Base-by-base conservation (phyloP, 441 rosid genomes). In the Pelargonium fulgidum region DNA sequence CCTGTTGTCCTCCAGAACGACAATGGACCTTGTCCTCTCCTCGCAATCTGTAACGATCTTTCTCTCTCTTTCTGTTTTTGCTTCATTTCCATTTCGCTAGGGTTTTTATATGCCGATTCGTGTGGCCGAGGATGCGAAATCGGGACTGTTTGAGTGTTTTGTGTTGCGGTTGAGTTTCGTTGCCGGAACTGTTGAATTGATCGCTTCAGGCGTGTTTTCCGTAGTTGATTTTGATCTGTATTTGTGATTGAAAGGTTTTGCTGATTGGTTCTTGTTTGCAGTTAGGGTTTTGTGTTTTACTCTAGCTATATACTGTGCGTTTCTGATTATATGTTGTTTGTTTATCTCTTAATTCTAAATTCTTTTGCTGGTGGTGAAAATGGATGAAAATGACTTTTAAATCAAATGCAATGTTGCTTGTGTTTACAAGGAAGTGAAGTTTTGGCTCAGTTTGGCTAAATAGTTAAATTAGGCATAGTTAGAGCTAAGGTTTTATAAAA, bases 21-120 rank as follows among this genome's bases (percentile, higher is more conserved):
- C 80, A 94, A 94, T 79, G 99, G 99, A 71, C 96, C 99, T 65
- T 94, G 99, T 68, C 99, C 99, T 76, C 85, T 92, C 41, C 87
- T 94, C 62, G 99, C 99, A 72, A 94, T 94, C 75, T 90, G 99
- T 88, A 82, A 73, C 56, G 50, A 59, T 66, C 52, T 47, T 64
- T 67, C 33, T 65, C 77, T 62, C 61, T 50, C 33, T 44, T 22
- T 73, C 48, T 44, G 11, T 44, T 66, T 20, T 62, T 79, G 16
- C 33, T 20, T 59, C 10, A 9, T 22, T 29, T 59, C 33, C 24
- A 12, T 59, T 22, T 59, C 12, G 39, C 48, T 84, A 73, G 81
- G 75, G 77, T 73, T 66, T 59, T 58, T 29, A 13, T 59, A 16
- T 54, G 39, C 61, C 61, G 22, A 54, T 54, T 54, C 7, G 22